Evolutionary conservation across 2,329 filamentous ascomycete genomes (phyloP).

Genomic region (Periglandula ipomoeae): DNA sequence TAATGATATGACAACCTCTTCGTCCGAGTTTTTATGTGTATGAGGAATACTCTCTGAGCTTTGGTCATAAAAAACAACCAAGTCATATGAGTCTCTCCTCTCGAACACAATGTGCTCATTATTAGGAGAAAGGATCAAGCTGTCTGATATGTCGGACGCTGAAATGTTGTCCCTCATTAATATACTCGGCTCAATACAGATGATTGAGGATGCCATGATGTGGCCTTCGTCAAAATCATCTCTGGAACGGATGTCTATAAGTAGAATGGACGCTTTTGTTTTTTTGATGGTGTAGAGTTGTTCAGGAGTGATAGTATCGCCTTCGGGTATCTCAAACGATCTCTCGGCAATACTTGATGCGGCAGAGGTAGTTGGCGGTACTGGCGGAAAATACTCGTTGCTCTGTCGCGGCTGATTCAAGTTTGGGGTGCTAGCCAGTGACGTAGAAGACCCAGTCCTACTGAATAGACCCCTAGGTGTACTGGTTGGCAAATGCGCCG

Average conservation of each 20-base stretch:
- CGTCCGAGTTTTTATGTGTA: conserved; percentile 27
- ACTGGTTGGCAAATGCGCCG: conserved; percentile 55
- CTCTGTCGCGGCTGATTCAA: conserved; percentile 18
- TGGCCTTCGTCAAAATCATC: conserved; percentile 82
- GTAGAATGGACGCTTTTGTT: conserved; percentile 50
- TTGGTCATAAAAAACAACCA: conserved; percentile 88
- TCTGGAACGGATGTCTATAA: conserved; percentile 79
- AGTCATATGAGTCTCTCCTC: conserved; percentile 64
- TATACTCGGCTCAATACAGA: conserved; percentile 80
- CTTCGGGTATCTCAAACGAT: conserved; percentile 39
- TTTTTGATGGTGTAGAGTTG: conserved; percentile 64
- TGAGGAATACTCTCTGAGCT: conserved; percentile 42
- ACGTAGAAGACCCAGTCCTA: conserved; percentile 45
- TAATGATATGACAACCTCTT: conserved; percentile 57
- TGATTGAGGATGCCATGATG: conserved; percentile 71
- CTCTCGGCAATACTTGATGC: conserved; percentile 27
- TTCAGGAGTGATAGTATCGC: conserved; percentile 54
- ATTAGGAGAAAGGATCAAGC: conserved; percentile 61
- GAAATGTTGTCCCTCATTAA: conserved; percentile 59
- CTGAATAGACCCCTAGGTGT: conserved; percentile 55
- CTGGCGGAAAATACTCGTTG: conserved; percentile 23
- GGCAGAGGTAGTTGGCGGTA: conserved; percentile 18
- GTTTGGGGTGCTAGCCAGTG: conserved; percentile 21
- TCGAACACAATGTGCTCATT: conserved; percentile 69
- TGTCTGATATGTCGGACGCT: conserved; percentile 53